Conservation (phyloP, 2,329 filamentous ascomycete species). For the Colletotrichum sublineola region DNA sequence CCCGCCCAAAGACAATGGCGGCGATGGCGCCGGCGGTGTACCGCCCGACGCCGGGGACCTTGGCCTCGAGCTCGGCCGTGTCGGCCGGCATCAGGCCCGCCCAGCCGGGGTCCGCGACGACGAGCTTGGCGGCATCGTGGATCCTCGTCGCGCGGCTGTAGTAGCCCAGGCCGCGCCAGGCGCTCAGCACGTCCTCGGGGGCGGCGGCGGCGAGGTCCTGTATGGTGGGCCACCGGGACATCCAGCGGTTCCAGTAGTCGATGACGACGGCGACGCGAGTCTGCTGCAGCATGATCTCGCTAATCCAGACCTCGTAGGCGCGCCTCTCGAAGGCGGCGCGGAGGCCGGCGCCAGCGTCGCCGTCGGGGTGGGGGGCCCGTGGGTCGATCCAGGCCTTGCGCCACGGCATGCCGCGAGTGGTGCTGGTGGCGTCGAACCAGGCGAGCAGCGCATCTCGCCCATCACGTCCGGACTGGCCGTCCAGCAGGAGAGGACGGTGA, state of each 20-base stretch:
- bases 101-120: slow-evolving; percentile 58
- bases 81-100: slow-evolving; percentile 64
- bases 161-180: slow-evolving; percentile 74
- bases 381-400: slow-evolving; percentile 70
- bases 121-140: slow-evolving; percentile 67
- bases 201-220: slow-evolving; percentile 66
- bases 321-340: slow-evolving; percentile 62
- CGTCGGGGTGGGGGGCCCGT: slow-evolving; percentile 37
- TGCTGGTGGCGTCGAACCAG: slow-evolving; percentile 66
- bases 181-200: slow-evolving; percentile 68
- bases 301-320: slow-evolving; percentile 76
- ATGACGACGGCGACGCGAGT: slow-evolving; percentile 73
- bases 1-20: slow-evolving; percentile 71
- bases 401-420: slow-evolving; percentile 69
- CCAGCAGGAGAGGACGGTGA: slow-evolving; percentile 64
- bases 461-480: slow-evolving; percentile 49
- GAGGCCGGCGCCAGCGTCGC: slow-evolving; percentile 48
- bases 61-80: slow-evolving; percentile 60
- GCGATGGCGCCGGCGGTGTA: slow-evolving; percentile 75
- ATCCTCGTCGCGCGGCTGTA: slow-evolving; percentile 74
- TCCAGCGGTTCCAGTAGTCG: slow-evolving; percentile 74
- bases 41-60: slow-evolving; percentile 70
- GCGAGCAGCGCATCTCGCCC: slow-evolving; percentile 56
- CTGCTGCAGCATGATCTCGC: slow-evolving; percentile 77
- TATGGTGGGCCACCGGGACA: slow-evolving; percentile 71